Evolutionary conservation across 129 eudicot species (phyloP), one percentile per base, ranked within the genome.

Genomic region (Tanacetum coccineum): DNA sequence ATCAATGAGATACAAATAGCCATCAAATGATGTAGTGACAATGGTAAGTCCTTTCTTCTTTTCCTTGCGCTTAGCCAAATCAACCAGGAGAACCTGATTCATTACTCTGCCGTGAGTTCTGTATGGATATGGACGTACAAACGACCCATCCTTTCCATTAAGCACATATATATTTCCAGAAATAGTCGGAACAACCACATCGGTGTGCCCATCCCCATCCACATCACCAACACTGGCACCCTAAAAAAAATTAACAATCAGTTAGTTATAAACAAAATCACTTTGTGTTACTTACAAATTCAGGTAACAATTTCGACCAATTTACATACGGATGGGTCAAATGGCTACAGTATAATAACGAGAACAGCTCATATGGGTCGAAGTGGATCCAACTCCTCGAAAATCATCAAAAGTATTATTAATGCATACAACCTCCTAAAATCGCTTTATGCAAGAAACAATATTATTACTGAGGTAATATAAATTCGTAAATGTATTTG

Each of bases 81-180:
- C 97, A 60, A 89, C 95, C 58, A 94, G 82, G 68, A 94, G 95
- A 55, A 89, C 87, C 79, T 81, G 89, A 78, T 83, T 94, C 99
- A 89, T 94, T 22, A 94, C 87, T 83, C 99, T 84, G 49, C 99
- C 99, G 60, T 94, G 99, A 73, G 99, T 94, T 82, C 99, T 87
- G 65, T 89, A 94, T n/a, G 99, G 97, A 81, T 84, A 89, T 9
- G 96, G 99, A 6, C 99, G 83, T 17, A 94, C 85, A 13, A 48
- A 32, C 26, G 92, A 82, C 14, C 99, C 99, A 74, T 94, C 97
- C 68, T 75, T 87, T 64, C 99, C 99, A 64, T 84, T 94, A 19
- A 94, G 93, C 58, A 94, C 97, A 56, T 94, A 84, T 48, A 94
- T 94, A 72, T 94, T 94, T 59, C 99, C 99, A 7, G 97, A 94